Base-by-base conservation (phyloP, 176 grass and related monocot species). In the Tillandsia fasciculata region DNA sequence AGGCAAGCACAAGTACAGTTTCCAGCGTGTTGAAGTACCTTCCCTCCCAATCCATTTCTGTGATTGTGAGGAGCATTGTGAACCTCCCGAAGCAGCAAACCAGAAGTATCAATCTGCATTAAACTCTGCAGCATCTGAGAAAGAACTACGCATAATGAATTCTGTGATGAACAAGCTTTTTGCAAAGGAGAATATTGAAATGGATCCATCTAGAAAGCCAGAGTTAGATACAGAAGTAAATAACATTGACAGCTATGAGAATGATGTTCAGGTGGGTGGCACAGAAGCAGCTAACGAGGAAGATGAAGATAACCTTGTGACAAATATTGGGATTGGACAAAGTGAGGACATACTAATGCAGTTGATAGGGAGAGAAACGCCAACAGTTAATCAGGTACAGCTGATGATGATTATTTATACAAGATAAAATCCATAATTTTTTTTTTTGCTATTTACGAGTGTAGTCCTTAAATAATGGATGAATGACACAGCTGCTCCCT, bases 1-100 rank as follows among this genome's bases (percentile, higher is more conserved):
- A 48, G 89, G 94, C 58, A 99, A 99, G 65, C 94, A 99, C 70
- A 99, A 99, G 74, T 99, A 99, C 77, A 93, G 94, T 81, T 99
- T 99, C 74, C 87, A 86, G 26, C 81, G 84, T 26, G 81, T 93
- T 51, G 89, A 84, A 77, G 84, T 90, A 64, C 82, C 94, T 81
- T 75, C 86, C 11, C 84, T 87, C 58, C 94, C 94, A 9, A 78
- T 99, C 66, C 94, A 99, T 90, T 99, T 99, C 69, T 99, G 87
- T 49, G 94, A 99, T 75, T 99, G 94, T 76, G 89, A 99, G 75
- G 87, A 99, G 76, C 94, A 99, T 63, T 90, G 84, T 63, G 89
- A 82, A 63, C 84, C 79, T 66, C 72, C 76, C 15, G 84, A 99
- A 70, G 75, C 48, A 79, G 86, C 74, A 51, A 83, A 90, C 76